A percentile compares a stretch with the other conserved stretches of the same genome.
These are phyloP conservation scores for Chrysoporthe puriensis DNA, from an alignment of 2,329 filamentous ascomycete species.

Conservation along the genomic window DNA sequence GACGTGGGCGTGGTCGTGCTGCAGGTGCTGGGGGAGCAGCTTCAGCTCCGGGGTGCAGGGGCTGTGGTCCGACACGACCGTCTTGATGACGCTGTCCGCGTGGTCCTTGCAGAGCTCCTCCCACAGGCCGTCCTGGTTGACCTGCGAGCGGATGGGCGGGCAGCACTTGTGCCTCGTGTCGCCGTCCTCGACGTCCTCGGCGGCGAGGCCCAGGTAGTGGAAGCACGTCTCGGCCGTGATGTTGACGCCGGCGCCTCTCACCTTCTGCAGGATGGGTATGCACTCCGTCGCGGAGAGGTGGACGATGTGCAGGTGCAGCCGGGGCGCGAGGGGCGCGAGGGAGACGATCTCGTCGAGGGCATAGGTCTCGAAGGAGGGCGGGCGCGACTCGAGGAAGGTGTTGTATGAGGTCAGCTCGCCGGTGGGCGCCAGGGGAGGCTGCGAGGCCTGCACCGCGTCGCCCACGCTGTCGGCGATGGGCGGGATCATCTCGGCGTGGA, in stretches of 20 bases:
- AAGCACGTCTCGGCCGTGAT: conserved; percentile 96
- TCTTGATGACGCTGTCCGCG: conserved; percentile 79
- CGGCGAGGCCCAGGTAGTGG: conserved; percentile 85
- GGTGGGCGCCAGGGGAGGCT: conserved; percentile 69
- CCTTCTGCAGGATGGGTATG: conserved; percentile 77
- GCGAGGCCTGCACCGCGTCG: conserved; percentile 72
- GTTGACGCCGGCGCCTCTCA: conserved; percentile 73
- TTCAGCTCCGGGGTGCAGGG: conserved; percentile 96
- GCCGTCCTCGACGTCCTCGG: conserved; percentile 80
- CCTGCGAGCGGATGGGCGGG: conserved; percentile 80
- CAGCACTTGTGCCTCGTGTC: conserved; percentile 96
- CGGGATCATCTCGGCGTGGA: conserved; percentile 98
- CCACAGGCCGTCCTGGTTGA: conserved; percentile 88
- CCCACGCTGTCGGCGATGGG: conserved; percentile 79
- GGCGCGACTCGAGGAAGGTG: conserved; percentile 90
- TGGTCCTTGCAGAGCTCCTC: conserved; percentile 67
- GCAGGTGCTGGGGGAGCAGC: conserved; percentile 72
- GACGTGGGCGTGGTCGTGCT: conserved; percentile 35
- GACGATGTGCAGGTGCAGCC: conserved; percentile 88
- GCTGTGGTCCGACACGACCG: conserved; percentile 93
- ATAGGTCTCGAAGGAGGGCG: conserved; percentile 86
- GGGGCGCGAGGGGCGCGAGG: conserved; percentile 77
- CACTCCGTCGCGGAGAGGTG: conserved; percentile 89
- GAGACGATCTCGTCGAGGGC: conserved; percentile 86
- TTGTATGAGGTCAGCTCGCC: conserved; percentile 78